Conservation (phyloP, 352 stramenopile genomes). For the Globisporangium parvum region DNA sequence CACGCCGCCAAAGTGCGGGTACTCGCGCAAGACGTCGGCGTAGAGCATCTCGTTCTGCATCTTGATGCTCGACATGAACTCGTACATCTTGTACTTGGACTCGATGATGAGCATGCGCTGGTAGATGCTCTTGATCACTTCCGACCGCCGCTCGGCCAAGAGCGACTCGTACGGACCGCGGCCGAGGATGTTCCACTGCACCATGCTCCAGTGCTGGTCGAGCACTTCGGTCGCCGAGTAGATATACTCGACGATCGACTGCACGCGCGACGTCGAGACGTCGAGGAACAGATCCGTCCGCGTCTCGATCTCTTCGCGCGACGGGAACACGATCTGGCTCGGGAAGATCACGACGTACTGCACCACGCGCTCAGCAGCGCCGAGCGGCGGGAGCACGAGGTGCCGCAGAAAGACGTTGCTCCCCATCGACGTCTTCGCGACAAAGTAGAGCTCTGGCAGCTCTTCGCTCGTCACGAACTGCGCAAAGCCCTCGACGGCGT, state of each 20-base stretch:
- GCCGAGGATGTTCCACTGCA: conserved; percentile 84
- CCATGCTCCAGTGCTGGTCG: conserved; percentile 82
- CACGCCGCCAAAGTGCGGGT: conserved; percentile 39
- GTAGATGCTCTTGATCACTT: conserved; percentile 68
- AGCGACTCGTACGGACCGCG: conserved; percentile 75
- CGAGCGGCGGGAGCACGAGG: conserved; percentile 60
- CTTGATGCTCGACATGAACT: conserved; percentile 81
- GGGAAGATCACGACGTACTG: conserved; percentile 74
- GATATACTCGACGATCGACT: conserved; percentile 71
- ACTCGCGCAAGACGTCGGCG: conserved; percentile 47
- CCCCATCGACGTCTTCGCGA: conserved; percentile 76
- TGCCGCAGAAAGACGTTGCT: conserved; percentile 57
- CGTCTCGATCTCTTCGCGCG: conserved; percentile 67
- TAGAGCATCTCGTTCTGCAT: conserved; percentile 85
- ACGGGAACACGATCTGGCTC: conserved; percentile 72
- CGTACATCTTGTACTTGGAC: conserved; percentile 73
- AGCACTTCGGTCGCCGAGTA: conserved; percentile 81
- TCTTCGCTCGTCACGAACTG: conserved; percentile 82
- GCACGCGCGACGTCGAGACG: conserved; percentile 63
- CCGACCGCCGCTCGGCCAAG: conserved; percentile 37
- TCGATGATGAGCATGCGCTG: conserved; percentile 67
- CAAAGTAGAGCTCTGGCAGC: conserved; percentile 79
- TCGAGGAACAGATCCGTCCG: conserved; percentile 71
- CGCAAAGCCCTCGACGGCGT: conserved; percentile 58
- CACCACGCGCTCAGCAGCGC: conserved; percentile 59